Conservation (phyloP, 495 filamentous ascomycete species). For the Xylaria telfairii region DNA sequence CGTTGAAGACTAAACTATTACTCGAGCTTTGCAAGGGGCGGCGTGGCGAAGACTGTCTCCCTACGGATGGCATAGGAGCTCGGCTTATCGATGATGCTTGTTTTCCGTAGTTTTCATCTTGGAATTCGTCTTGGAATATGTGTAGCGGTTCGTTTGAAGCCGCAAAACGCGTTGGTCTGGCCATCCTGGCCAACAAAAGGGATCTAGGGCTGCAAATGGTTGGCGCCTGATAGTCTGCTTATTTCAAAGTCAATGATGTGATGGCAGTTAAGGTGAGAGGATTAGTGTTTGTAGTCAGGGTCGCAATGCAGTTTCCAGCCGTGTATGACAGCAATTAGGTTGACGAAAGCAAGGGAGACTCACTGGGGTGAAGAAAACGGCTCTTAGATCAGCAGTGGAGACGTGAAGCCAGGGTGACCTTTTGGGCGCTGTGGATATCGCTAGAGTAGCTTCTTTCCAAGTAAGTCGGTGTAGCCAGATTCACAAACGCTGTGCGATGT, state of each 20-base stretch:
- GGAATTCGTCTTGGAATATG: slow-evolving; percentile 67
- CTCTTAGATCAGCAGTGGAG: slow-evolving; percentile 42
- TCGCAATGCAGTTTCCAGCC: slow-evolving; percentile 9
- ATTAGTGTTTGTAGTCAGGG: not conserved
- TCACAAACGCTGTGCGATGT: slow-evolving; percentile 31
- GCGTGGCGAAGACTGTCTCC: slow-evolving; percentile 46
- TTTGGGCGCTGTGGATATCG: slow-evolving; percentile 39
- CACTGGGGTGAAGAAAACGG: slow-evolving; percentile 27
- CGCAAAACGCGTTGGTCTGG: slow-evolving; percentile 64
- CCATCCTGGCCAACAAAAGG: slow-evolving; percentile 43
- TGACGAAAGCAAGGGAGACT: slow-evolving; percentile 32
- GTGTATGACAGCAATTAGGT: slow-evolving; percentile 29
- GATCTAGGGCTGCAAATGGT: slow-evolving; percentile 22
- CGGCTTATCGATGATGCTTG: slow-evolving; percentile 52
- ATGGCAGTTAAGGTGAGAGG: slow-evolving; percentile 14
- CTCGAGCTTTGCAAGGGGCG: slow-evolving; percentile 58
- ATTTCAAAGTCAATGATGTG: slow-evolving; percentile 19
- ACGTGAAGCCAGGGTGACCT: slow-evolving; percentile 39
- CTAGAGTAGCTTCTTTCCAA: slow-evolving; percentile 33
- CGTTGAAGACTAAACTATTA: slow-evolving; percentile 61
- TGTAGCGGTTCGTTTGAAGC: slow-evolving; percentile 62
- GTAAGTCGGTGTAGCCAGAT: slow-evolving; percentile 32
- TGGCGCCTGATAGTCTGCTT: slow-evolving; percentile 21
- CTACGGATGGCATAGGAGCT: slow-evolving; percentile 58
- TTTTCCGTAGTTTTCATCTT: slow-evolving; percentile 46